Evolutionary conservation across 768 basidiomycete genomes (phyloP).

Genomic region (Podaxis sp.): DNA sequence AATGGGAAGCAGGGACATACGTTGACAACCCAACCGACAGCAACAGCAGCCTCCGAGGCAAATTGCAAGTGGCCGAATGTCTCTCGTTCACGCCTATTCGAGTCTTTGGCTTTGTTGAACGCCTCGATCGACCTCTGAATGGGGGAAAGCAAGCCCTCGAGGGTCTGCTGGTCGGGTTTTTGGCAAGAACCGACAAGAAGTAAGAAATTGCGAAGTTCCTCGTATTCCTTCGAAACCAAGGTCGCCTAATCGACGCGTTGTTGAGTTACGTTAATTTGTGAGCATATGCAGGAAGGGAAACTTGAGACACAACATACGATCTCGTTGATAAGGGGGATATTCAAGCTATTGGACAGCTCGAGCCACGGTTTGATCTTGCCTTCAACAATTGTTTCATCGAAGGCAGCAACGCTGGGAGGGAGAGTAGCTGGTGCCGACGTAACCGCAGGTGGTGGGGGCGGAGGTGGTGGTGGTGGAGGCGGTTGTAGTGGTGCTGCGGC

Average conservation of each 20-base stretch:
- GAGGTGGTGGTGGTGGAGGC: conserved; percentile 29
- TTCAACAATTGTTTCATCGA: conserved; percentile 69
- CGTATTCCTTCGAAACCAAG: conserved; percentile 65
- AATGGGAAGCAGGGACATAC: conserved; percentile 43
- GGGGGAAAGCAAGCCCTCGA: conserved; percentile 60
- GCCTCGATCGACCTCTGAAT: conserved; percentile 72
- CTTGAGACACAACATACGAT: conserved; percentile 52
- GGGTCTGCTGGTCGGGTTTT: conserved; percentile 67
- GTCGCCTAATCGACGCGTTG: conserved; percentile 45
- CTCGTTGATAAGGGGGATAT: conserved; percentile 66
- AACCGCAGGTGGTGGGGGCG: conserved; percentile 34
- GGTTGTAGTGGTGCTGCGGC: conserved; percentile 12
- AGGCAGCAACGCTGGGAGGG: conserved; percentile 67
- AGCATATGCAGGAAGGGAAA: background rate
- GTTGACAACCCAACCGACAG: conserved; percentile 83
- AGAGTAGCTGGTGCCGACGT: conserved; percentile 33
- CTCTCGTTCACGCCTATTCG: conserved; percentile 73
- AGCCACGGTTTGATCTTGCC: conserved; percentile 74
- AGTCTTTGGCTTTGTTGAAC: conserved; percentile 80
- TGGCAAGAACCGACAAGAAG: conserved; percentile 68
- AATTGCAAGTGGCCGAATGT: conserved; percentile 81
- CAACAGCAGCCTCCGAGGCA: conserved; percentile 78
- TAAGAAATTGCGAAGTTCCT: conserved; percentile 67
- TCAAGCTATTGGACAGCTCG: conserved; percentile 68
- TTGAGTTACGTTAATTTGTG: background rate